phyloP scores from a whole-genome alignment of 805 yeast genomes.

The Candida ipomoeae region DNA sequence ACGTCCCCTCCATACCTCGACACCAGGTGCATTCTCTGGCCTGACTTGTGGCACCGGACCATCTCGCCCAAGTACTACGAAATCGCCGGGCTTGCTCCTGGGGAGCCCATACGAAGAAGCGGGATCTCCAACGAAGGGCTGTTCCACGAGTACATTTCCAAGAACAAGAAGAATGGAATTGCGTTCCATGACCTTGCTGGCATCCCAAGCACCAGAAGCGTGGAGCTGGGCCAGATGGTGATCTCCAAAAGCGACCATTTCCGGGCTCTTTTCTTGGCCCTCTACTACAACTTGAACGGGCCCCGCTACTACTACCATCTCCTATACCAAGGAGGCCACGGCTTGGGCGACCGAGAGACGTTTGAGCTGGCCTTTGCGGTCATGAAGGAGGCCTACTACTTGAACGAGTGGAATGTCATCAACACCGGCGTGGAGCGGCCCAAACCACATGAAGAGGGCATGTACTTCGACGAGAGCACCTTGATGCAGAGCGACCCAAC shows the following conservation, averaged over 20 bases:
- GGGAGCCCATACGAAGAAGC: constrained; percentile 22
- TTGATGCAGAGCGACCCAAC: constrained; percentile 31
- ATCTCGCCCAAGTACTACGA: constrained; percentile 22
- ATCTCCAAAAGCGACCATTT: constrained; percentile 32
- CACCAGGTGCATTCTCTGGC: constrained; percentile 20
- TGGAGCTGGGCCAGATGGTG: constrained; percentile 36
- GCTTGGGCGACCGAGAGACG: constrained; percentile 36
- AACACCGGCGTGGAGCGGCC: constrained; percentile 16
- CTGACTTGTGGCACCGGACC: constrained; percentile 23
- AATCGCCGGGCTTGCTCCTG: constrained; percentile 14
- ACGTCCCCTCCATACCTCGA: constrained; percentile 16
- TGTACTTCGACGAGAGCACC: constrained; percentile 24
- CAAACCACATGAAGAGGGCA: constrained; percentile 7
- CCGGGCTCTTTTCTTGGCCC: constrained; percentile 26
- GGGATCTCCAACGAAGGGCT: constrained; percentile 26
- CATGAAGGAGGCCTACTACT: constrained; percentile 32
- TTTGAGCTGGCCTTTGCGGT: constrained; percentile 36
- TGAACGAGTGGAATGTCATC: constrained; percentile 12
- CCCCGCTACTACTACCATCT: constrained; percentile 25
- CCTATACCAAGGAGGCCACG: constrained; percentile 34
- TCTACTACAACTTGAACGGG: constrained; percentile 34
- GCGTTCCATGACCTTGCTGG: constrained; percentile 33
- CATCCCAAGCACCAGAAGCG: constrained; percentile 25
- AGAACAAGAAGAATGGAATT: constrained; percentile 13
- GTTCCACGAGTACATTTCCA: constrained; percentile 20